Evolutionary conservation across 202 grass and related monocot genomes (phyloP).

Genomic region (Brachypodium distachyon): DNA sequence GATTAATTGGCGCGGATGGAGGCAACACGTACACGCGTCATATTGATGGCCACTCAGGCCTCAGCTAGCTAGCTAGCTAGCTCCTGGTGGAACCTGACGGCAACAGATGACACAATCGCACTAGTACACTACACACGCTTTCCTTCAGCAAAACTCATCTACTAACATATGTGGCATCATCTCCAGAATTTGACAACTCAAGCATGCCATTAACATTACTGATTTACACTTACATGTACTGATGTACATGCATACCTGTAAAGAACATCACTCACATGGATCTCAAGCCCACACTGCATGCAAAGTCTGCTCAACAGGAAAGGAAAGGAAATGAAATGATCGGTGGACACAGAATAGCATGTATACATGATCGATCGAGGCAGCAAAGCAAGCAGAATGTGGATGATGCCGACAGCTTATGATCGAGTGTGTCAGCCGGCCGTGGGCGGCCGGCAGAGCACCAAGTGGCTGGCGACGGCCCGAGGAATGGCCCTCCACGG

Average conservation of each 20-base stretch:
- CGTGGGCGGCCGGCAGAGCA: conserved; percentile 8
- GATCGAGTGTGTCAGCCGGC: not conserved
- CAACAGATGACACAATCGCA: not conserved
- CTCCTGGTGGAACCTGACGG: not conserved
- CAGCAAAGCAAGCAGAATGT: no score
- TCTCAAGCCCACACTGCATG: not conserved
- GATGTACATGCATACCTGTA: no score
- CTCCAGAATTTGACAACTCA: not conserved
- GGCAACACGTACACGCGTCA: not conserved
- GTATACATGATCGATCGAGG: not conserved
- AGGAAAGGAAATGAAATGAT: no score
- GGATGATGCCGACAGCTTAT: no score
- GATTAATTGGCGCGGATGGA: not conserved
- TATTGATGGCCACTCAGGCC: not conserved
- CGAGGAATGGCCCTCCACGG: not conserved
- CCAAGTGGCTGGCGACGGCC: conserved; percentile 17
- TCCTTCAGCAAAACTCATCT: not conserved
- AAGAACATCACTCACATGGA: no score
- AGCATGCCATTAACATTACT: no score
- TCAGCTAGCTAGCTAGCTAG: not conserved
- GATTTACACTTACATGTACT: no score
- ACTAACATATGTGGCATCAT: not conserved
- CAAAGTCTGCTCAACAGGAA: no score
- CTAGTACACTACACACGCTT: no score
- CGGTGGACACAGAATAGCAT: no score